A percentile compares a stretch with the other conserved stretches of the same genome.
These are phyloP conservation scores for Quercus aquifolioides DNA, from an alignment of 306 rosid species.

Conservation along the genomic window DNA sequence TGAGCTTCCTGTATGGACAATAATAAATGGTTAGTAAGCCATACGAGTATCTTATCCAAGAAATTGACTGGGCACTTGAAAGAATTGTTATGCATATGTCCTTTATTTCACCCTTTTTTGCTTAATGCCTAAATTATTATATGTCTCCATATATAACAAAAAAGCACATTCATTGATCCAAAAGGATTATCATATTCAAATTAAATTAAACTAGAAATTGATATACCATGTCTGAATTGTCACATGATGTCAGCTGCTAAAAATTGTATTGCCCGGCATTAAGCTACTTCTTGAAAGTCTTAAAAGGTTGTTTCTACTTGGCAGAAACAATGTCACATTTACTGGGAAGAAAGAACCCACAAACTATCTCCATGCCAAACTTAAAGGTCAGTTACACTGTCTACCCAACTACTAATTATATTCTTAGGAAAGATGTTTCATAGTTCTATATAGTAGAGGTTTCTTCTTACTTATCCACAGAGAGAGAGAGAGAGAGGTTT, in stretches of 20 bases:
- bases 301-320: not conserved
- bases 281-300: not conserved
- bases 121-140: too few relatives aligned
- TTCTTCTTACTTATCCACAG: too few relatives aligned
- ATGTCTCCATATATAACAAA: too few relatives aligned
- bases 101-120: not conserved
- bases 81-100: not conserved
- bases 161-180: too few relatives aligned
- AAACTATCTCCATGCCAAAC: not conserved
- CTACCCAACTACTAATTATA: not conserved
- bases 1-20: constrained; percentile 70
- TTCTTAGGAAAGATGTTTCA: not conserved
- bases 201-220: too few relatives aligned
- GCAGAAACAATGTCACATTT: not conserved
- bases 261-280: not conserved
- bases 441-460: not conserved
- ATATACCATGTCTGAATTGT: too few relatives aligned
- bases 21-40: constrained; percentile 22
- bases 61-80: not conserved
- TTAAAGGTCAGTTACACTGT: not conserved
- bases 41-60: not conserved
- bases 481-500: too few relatives aligned
- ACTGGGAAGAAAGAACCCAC: not conserved
- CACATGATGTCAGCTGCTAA: too few relatives aligned
- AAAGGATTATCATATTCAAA: too few relatives aligned